phyloP scores from a whole-genome alignment of 164 flowering plant species.

The Nelumbo lutea region DNA sequence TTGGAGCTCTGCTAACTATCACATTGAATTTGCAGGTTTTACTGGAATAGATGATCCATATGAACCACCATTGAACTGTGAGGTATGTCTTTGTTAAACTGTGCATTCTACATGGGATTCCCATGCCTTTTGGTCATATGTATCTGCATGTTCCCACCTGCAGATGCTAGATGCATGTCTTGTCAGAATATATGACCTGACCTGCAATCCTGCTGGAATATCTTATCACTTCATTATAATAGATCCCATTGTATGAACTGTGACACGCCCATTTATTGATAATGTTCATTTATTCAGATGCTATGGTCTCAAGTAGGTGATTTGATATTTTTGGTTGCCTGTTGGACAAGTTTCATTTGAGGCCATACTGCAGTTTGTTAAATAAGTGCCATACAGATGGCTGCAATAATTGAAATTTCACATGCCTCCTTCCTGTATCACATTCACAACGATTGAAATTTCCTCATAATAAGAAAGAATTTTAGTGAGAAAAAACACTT shows the following conservation, averaged over 20 bases:
- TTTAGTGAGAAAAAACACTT: no score
- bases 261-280: not conserved
- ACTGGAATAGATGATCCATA: slow-evolving; percentile 84
- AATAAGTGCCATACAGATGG: no score
- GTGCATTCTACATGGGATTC: not conserved
- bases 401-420: no score
- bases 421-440: no score
- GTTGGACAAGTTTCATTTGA: not conserved
- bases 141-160: not conserved
- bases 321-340: not conserved
- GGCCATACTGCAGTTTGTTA: no score
- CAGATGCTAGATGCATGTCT: not conserved
- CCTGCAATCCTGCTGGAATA: not conserved
- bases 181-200: not conserved
- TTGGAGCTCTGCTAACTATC: not conserved
- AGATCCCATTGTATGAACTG: not conserved
- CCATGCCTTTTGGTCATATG: not conserved
- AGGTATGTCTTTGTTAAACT: slow-evolving; percentile 33
- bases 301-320: not conserved
- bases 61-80: slow-evolving; percentile 63
- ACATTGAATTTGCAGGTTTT: slow-evolving; percentile 40
- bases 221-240: no score
- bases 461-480: no score
- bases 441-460: no score
- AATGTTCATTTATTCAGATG: not conserved